Conservation (phyloP, 2,329 filamentous ascomycete species). For the Neofusicoccum parvum region DNA sequence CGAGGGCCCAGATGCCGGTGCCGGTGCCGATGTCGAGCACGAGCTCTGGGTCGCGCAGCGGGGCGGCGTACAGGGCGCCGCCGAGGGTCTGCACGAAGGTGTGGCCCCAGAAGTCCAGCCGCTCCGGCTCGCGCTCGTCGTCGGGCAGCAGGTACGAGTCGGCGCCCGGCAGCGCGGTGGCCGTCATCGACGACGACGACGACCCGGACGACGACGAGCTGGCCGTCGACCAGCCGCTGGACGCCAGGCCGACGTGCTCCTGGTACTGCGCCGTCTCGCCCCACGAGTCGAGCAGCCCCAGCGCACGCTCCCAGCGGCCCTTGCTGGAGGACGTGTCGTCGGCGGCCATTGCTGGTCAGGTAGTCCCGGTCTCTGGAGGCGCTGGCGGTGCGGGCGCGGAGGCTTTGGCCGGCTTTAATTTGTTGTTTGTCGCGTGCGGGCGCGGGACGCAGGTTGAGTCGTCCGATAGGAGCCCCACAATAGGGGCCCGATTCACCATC, state of each 20-base stretch:
- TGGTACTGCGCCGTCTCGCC: not conserved
- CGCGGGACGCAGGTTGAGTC: not conserved
- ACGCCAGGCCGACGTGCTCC: not conserved
- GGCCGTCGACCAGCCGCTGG: constrained; percentile 30
- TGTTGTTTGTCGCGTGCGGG: constrained; percentile 9
- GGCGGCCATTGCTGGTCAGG: not conserved
- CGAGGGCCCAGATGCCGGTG: constrained; percentile 40
- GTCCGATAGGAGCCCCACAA: not conserved
- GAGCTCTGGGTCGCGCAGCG: constrained; percentile 25
- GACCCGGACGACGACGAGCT: constrained; percentile 53
- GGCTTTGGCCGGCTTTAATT: not conserved
- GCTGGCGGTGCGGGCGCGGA: constrained; percentile 7
- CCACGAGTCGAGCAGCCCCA: constrained; percentile 11
- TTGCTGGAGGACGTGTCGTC: constrained; percentile 9
- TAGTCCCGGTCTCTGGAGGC: not conserved
- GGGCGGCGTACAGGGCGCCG: constrained; percentile 39
- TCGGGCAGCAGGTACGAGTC: constrained; percentile 35
- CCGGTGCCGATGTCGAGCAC: constrained; percentile 38
- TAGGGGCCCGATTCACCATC: not conserved
- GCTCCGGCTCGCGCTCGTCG: constrained; percentile 37
- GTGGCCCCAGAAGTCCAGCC: constrained; percentile 35
- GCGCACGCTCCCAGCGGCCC: constrained; percentile 16
- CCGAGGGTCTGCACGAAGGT: constrained; percentile 40
- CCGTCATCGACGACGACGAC: constrained; percentile 23
- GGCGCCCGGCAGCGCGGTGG: not conserved